Conservation (phyloP, 495 filamentous ascomycete genomes). For the Baudoinia panamericana region DNA sequence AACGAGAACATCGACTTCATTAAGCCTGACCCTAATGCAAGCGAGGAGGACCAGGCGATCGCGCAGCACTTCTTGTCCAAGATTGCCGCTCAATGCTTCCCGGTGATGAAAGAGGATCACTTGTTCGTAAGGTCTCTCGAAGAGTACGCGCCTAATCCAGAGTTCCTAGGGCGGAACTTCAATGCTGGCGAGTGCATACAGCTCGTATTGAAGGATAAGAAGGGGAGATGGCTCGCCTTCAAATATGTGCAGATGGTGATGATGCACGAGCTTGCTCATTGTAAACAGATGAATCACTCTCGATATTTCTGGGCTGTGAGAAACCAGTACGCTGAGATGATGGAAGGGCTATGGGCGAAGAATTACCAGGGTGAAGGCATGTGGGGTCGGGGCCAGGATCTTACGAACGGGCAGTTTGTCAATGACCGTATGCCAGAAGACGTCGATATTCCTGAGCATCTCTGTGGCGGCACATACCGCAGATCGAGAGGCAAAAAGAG, state of each 20-base stretch:
- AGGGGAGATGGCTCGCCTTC: constrained; percentile 59
- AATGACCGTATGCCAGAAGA: constrained; percentile 37
- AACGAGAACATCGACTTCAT: constrained; percentile 65
- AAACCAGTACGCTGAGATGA: constrained; percentile 50
- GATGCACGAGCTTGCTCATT: constrained; percentile 69
- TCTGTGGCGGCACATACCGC: constrained; percentile 59
- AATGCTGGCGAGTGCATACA: constrained; percentile 76
- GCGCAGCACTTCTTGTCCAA: constrained; percentile 60
- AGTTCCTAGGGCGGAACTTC: constrained; percentile 70
- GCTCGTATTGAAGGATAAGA: constrained; percentile 52
- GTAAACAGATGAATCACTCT: constrained; percentile 73
- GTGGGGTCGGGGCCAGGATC: constrained; percentile 52
- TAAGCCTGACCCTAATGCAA: constrained; percentile 50
- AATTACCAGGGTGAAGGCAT: constrained; percentile 64
- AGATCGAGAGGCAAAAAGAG: constrained; percentile 38
- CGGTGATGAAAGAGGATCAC: constrained; percentile 57
- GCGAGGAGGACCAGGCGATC: constrained; percentile 32
- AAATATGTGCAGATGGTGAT: constrained; percentile 72
- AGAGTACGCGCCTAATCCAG: constrained; percentile 58
- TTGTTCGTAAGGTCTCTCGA: constrained; percentile 60
- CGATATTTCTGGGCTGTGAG: constrained; percentile 59
- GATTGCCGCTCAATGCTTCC: constrained; percentile 64
- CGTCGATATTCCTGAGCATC: constrained; percentile 44
- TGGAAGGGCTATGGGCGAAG: constrained; percentile 49
- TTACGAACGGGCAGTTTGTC: constrained; percentile 46